Evolutionary conservation across 139 green algal species (phyloP), one percentile per base, ranked within the genome.

Genomic region (Chlamydomonas sp.): DNA sequence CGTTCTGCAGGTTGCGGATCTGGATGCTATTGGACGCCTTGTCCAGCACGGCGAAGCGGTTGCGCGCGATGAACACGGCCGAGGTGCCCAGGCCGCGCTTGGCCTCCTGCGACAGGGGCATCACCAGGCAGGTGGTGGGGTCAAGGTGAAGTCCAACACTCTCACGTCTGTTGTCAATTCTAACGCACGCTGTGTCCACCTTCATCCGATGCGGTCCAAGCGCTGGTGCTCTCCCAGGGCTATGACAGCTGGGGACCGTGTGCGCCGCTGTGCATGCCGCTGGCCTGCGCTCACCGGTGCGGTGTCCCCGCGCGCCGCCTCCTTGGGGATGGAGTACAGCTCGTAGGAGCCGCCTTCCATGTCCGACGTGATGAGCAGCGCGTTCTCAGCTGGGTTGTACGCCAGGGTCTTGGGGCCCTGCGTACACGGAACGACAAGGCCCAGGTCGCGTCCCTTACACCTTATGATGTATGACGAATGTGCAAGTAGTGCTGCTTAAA

Each of bases 321-420:
- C 97, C 93, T 96, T 98, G 77, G 98, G 97, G 5, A 99, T 81
- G 10, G 93, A 79, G 93, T 99, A 99, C 88, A 99, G 96, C 94
- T 99, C 97, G 88, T 97, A 99, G 10, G 91, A 95, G 74, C 98
- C 98, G 14, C 98, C 98, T 12, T 99, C 98, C 10, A 91, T 90
- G 76, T 99, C 98, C 31, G 86, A 96, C 49, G 94, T 97, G 66
- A 99, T 90, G 72, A 99, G 94, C 75, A 99, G 91, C 3, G 97
- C 95, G 89, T 98, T 98, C 93, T 99, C 98, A 20, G 98, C 98
- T 1, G 98, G 98, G 94, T 99, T 99, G 95, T 99, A 99, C 20
- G 94, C 93, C 85, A 99, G 84, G 7, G 89, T 93, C 84, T 92
- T 92, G 77, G 85, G 88, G 77, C 90, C 88, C 89, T 91, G 90